A percentile compares a stretch with the other conserved stretches of the same genome.
phyloP scores from a whole-genome alignment of 208 protist genomes.

The Wallacemonas sp. region DNA sequence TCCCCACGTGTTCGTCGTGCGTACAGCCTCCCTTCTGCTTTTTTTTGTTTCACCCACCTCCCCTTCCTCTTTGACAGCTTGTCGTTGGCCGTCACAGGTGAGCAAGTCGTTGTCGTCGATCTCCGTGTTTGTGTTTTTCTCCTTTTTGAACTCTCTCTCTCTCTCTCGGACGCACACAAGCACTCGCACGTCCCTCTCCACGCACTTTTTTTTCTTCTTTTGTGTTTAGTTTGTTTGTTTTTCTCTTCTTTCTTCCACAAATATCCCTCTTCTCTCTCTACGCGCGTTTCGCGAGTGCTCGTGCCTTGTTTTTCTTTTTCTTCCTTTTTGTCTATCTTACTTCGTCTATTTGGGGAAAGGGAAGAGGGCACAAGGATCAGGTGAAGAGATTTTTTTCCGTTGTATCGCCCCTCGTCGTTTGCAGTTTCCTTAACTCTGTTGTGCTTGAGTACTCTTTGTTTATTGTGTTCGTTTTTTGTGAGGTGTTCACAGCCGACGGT shows the following conservation, averaged over 20 bases:
- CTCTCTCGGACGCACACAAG: neutral
- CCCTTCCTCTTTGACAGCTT: too few species aligned
- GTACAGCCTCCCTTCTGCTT: too few species aligned
- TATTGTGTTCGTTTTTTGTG: too few species aligned
- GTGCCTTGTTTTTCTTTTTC: neutral
- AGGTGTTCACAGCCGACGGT: too few species aligned
- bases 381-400: too few species aligned
- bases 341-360: neutral
- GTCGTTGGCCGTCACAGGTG: too few species aligned
- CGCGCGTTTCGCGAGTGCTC: neutral
- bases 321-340: conserved; percentile 1
- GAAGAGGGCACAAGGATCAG: neutral
- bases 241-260: conserved; percentile 6
- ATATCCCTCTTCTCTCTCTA: neutral
- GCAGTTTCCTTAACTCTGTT: too few species aligned
- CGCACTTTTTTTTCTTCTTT: conserved; percentile 1
- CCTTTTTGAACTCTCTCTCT: neutral
- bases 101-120: neutral
- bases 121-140: neutral
- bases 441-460: too few species aligned
- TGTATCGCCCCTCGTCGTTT: too few species aligned
- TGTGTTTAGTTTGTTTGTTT: conserved; percentile 12
- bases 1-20: too few species aligned
- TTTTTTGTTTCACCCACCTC: too few species aligned
- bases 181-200: neutral